These are phyloP conservation scores for Trichoderma afroharzianum DNA, from an alignment of 2,329 filamentous ascomycete species.

Conservation along the genomic window DNA sequence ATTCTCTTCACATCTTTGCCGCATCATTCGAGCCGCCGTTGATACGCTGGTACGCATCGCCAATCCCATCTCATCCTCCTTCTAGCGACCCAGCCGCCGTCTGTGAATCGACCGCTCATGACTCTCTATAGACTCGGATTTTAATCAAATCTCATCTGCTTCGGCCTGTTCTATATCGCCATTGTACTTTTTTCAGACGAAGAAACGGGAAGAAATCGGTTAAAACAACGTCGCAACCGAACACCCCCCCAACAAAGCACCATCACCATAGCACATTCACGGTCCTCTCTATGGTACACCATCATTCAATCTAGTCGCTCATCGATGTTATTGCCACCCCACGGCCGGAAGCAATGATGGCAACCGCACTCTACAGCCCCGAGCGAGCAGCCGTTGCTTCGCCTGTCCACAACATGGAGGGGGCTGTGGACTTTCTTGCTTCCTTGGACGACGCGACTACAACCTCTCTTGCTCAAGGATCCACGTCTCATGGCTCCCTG, in stretches of 20 bases:
- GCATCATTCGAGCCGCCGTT: slow-evolving; percentile 7
- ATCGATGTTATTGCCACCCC: slow-evolving; percentile 46
- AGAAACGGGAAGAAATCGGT: background rate
- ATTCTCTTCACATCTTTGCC: slow-evolving; percentile 12
- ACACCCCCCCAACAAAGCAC: background rate
- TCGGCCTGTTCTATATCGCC: slow-evolving; percentile 17
- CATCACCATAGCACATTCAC: background rate
- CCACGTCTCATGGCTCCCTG: slow-evolving; percentile 15
- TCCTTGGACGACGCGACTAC: slow-evolving; percentile 22
- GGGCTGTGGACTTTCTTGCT: slow-evolving; percentile 25
- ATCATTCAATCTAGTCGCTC: slow-evolving; percentile 35
- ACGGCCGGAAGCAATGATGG: slow-evolving; percentile 45
- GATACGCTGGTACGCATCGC: slow-evolving; percentile 15
- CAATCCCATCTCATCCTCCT: background rate
- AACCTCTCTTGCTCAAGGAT: slow-evolving; percentile 20
- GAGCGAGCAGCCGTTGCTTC: slow-evolving; percentile 34
- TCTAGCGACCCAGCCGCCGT: background rate
- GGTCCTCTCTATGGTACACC: slow-evolving; percentile 38
- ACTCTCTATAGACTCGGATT: slow-evolving; percentile 18
- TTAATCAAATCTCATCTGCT: slow-evolving; percentile 17
- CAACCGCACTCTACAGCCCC: slow-evolving; percentile 37
- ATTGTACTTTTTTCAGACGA: background rate
- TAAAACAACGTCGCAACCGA: background rate
- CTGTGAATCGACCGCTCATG: background rate
- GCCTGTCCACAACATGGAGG: slow-evolving; percentile 26